A percentile compares a stretch with the other conserved stretches of the same genome.
phyloP scores from a whole-genome alignment of 352 stramenopile species.

The Aphanomyces cochlioides region DNA sequence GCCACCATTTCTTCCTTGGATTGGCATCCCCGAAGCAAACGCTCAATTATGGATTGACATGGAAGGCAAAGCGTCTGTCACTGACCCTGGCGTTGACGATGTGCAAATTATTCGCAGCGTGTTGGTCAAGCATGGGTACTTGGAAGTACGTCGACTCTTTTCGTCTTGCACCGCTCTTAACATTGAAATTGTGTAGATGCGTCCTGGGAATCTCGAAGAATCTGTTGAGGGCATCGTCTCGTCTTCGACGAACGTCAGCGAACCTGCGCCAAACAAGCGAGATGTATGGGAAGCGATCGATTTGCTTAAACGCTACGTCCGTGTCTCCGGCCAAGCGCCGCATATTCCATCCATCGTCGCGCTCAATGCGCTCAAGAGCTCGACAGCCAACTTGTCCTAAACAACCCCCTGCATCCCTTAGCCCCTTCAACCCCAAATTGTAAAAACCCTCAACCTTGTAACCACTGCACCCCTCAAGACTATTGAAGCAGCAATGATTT shows the following conservation, averaged over 20 bases:
- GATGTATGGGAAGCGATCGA: conserved; percentile 56
- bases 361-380: conserved; percentile 65
- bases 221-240: conserved; percentile 39
- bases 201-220: conserved; percentile 35
- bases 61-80: conserved; percentile 72
- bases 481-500: too few species aligned
- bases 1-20: conserved; percentile 71
- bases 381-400: conserved; percentile 37
- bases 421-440: neutral
- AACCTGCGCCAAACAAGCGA: neutral
- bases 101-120: conserved; percentile 79
- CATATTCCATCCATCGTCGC: conserved; percentile 44
- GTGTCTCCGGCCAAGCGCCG: conserved; percentile 37
- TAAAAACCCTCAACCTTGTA: too few species aligned
- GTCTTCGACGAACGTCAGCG: neutral
- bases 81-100: conserved; percentile 73
- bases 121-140: conserved; percentile 73
- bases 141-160: conserved; percentile 38
- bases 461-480: too few species aligned
- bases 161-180: neutral
- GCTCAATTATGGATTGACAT: conserved; percentile 65
- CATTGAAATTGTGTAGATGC: conserved; percentile 37
- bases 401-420: neutral
- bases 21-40: conserved; percentile 53
- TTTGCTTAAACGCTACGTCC: conserved; percentile 70